A percentile compares a stretch with the other conserved stretches of the same genome.
Conservation (phyloP, 345 rosid species). For the Acer negundo region DNA sequence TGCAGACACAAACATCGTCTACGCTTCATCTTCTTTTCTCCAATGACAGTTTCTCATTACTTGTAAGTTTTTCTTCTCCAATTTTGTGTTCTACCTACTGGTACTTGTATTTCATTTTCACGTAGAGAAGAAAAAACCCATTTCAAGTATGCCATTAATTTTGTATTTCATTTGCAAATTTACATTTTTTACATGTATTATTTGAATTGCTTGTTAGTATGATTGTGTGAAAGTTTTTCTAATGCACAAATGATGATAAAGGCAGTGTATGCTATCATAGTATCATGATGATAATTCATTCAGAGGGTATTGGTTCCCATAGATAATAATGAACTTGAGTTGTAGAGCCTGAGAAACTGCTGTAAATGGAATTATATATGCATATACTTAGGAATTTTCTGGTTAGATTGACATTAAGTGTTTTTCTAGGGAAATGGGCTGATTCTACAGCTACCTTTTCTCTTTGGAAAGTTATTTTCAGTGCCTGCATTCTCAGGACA, state of each 20-base stretch:
- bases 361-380: neutral
- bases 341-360: neutral
- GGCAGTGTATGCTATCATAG: no score
- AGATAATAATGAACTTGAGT: no score
- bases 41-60: conserved; percentile 6
- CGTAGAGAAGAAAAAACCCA: neutral
- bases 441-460: conserved; percentile 1
- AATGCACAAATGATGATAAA: neutral
- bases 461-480: neutral
- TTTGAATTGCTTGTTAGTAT: neutral
- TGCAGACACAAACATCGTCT: neutral
- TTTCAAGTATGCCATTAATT: neutral
- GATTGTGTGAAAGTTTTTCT: neutral
- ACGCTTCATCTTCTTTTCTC: neutral
- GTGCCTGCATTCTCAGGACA: neutral
- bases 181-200: neutral
- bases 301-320: no score
- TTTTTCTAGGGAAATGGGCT: conserved; percentile 14
- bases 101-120: neutral
- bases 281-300: no score
- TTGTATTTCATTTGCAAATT: neutral
- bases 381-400: neutral
- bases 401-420: neutral
- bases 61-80: neutral
- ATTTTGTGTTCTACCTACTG: no score